Evolutionary conservation across 768 basidiomycete genomes (phyloP).

Genomic region (Suillus hirtellus): DNA sequence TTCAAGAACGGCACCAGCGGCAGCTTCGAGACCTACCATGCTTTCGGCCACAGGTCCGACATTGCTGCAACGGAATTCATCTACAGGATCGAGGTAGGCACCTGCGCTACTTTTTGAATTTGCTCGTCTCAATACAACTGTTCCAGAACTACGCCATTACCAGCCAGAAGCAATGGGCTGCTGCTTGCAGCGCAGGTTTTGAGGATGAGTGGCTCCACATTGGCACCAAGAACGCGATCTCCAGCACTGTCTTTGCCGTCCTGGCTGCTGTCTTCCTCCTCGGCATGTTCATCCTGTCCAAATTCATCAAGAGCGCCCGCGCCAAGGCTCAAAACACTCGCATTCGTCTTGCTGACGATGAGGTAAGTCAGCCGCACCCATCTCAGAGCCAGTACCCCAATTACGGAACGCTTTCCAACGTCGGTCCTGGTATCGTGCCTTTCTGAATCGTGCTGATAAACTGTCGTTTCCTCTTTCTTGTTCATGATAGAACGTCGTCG

Average conservation of each 20-base stretch:
- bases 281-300: constrained; percentile 34
- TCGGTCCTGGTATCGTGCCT: constrained; percentile 12
- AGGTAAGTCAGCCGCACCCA: constrained; percentile 28
- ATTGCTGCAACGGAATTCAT: constrained; percentile 86
- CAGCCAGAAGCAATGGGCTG: constrained; percentile 46
- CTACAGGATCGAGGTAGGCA: constrained; percentile 70
- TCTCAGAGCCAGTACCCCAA: constrained; percentile 7
- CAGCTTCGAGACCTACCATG: constrained; percentile 66
- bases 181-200: constrained; percentile 37
- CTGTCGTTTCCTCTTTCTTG: background rate
- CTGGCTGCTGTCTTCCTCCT: constrained; percentile 39
- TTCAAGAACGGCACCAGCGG: constrained; percentile 80
- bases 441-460: constrained; percentile 14
- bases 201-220: constrained; percentile 35
- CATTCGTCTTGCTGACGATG: constrained; percentile 39
- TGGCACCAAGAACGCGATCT: constrained; percentile 30
- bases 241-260: constrained; percentile 33
- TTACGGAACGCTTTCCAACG: constrained; percentile 18
- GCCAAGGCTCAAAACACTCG: constrained; percentile 30
- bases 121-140: constrained; percentile 2
- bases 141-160: constrained; percentile 45
- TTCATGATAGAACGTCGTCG: constrained; percentile 20
- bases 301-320: constrained; percentile 37
- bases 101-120: background rate
- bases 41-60: constrained; percentile 73